phyloP scores from a whole-genome alignment of 805 yeast species.

The Candida manassasensis region DNA sequence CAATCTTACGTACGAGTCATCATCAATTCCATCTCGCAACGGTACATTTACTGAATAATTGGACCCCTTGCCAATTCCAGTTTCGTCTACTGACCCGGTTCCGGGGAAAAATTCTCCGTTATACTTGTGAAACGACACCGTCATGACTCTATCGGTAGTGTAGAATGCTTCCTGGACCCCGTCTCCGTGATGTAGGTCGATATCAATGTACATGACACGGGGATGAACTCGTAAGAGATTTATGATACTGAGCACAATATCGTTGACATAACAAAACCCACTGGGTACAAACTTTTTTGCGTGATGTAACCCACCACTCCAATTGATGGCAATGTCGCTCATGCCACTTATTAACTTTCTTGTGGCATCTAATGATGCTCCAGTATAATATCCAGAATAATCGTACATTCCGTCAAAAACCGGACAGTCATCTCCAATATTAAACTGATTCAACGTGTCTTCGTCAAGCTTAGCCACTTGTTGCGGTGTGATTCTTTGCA shows the following conservation, averaged over 20 bases:
- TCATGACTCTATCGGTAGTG: slow-evolving; percentile 93
- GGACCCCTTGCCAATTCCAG: slow-evolving; percentile 85
- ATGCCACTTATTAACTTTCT: slow-evolving; percentile 78
- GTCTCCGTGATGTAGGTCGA: slow-evolving; percentile 95
- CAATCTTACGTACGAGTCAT: slow-evolving; percentile 69
- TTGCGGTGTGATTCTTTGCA: slow-evolving; percentile 74
- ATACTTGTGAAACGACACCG: slow-evolving; percentile 91
- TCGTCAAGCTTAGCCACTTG: slow-evolving; percentile 55
- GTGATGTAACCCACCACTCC: slow-evolving; percentile 96
- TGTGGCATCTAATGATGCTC: slow-evolving; percentile 92
- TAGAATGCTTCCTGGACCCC: slow-evolving; percentile 98
- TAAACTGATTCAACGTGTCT: slow-evolving; percentile 60
- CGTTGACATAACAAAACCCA: slow-evolving; percentile 94
- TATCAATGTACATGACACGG: slow-evolving; percentile 88
- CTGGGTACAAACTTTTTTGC: slow-evolving; percentile 93
- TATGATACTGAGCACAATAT: slow-evolving; percentile 83
- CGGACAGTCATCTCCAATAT: slow-evolving; percentile 93
- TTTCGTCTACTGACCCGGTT: slow-evolving; percentile 88
- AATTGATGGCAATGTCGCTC: slow-evolving; percentile 91
- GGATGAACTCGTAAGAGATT: slow-evolving; percentile 86
- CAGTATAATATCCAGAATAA: slow-evolving; percentile 82
- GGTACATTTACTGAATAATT: slow-evolving; percentile 90
- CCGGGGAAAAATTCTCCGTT: slow-evolving; percentile 96
- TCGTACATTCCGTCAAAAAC: slow-evolving; percentile 93
- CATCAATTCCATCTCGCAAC: slow-evolving; percentile 91